Evolutionary conservation across 202 grass and related monocot genomes (phyloP).

Genomic region (Carex sylvatica): DNA sequence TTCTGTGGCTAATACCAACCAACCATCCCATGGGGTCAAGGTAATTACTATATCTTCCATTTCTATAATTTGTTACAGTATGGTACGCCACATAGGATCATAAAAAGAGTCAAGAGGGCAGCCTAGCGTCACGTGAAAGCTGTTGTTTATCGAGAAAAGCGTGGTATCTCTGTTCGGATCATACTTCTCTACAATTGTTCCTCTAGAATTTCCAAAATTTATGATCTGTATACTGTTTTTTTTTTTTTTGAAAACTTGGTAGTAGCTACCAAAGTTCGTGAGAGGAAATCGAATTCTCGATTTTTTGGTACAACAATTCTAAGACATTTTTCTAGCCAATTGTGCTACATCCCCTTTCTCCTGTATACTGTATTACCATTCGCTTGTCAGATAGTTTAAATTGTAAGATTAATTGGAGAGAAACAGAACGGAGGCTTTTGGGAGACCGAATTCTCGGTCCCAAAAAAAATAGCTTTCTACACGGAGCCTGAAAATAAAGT

Average conservation of each 20-base stretch:
- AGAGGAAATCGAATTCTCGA: no score
- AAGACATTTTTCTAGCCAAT: no score
- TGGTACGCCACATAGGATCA: not conserved
- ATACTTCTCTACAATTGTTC: not conserved
- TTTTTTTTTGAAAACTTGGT: no score
- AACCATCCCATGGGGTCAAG: not conserved
- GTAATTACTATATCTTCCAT: not conserved
- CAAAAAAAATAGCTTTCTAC: no score
- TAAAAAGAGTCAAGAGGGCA: not conserved
- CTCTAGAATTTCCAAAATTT: not conserved
- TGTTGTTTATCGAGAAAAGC: slow-evolving; percentile 6
- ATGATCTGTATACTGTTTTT: no score
- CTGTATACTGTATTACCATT: not conserved
- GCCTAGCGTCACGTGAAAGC: slow-evolving; percentile 20
- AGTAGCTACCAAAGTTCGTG: no score
- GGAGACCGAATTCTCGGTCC: no score
- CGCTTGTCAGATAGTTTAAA: not conserved
- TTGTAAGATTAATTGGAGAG: not conserved
- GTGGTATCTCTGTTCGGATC: not conserved
- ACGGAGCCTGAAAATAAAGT: no score
- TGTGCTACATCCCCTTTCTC: no score
- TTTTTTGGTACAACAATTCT: no score
- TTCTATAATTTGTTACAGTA: no score
- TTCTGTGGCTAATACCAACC: not conserved
- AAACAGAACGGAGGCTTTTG: not conserved